Evolutionary conservation across 192 early-diverging fungal species (phyloP).

Genomic region (Coemansia nantahalensis): DNA sequence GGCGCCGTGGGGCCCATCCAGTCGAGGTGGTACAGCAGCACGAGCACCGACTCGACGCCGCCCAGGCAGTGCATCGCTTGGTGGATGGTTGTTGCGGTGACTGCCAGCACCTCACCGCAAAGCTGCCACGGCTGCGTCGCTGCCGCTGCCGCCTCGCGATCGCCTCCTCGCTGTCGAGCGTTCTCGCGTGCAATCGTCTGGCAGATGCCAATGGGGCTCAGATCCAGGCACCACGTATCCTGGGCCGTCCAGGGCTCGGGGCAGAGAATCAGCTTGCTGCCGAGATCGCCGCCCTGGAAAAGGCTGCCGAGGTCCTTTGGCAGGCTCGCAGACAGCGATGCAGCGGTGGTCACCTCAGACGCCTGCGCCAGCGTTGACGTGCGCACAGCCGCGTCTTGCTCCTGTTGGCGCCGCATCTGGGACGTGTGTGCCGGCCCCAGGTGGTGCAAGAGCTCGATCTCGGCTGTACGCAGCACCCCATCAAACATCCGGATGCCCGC

Average conservation of each 20-base stretch:
- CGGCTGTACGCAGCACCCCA: conserved; percentile 14
- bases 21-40: conserved; percentile 29
- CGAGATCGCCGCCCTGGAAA: conserved; percentile 17
- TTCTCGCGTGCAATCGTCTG: conserved; percentile 34
- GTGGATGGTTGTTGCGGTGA: conserved; percentile 22
- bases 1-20: conserved; percentile 30
- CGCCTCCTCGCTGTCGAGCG: too few relatives aligned
- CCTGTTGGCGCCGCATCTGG: conserved; percentile 26
- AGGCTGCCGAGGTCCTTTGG: conserved; percentile 8
- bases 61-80: conserved; percentile 24
- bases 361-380: conserved; percentile 10
- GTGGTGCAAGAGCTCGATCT: conserved; percentile 32
- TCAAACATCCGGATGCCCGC: conserved; percentile 39
- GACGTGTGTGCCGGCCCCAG: conserved; percentile 19
- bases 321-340: conserved; percentile 8
- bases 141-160: too few relatives aligned
- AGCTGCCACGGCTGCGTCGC: conserved; percentile 26
- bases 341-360: background rate
- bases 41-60: conserved; percentile 21
- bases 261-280: conserved; percentile 16
- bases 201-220: conserved; percentile 39
- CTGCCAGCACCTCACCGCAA: conserved; percentile 15
- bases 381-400: conserved; percentile 6
- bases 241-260: conserved; percentile 12
- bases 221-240: conserved; percentile 11